Evolutionary conservation across 305 asterid species (phyloP).

Genomic region (Fraxinus angustifolia): DNA sequence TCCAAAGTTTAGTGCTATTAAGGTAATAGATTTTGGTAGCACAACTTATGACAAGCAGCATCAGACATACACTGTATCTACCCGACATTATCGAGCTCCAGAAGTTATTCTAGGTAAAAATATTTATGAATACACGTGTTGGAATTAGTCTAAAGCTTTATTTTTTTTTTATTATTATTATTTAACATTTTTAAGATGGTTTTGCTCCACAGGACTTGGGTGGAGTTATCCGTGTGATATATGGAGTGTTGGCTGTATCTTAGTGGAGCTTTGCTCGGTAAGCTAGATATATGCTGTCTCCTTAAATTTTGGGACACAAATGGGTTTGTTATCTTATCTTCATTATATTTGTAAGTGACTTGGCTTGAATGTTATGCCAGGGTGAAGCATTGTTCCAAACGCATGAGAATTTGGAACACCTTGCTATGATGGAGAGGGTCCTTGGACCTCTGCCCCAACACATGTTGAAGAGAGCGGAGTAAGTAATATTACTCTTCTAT

Average conservation of each 20-base stretch:
- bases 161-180: not conserved
- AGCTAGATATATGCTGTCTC: not conserved
- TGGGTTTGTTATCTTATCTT: not conserved
- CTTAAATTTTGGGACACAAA: not conserved
- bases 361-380: conserved; percentile 23
- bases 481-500: conserved; percentile 18
- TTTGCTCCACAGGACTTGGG: conserved; percentile 56
- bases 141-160: not conserved
- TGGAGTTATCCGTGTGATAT: conserved; percentile 86
- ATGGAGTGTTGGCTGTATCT: conserved; percentile 90
- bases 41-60: conserved; percentile 59
- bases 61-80: conserved; percentile 71
- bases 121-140: not conserved
- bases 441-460: conserved; percentile 73
- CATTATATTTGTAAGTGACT: not conserved
- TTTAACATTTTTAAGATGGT: not conserved
- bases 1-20: conserved; percentile 82
- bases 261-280: conserved; percentile 90
- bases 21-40: conserved; percentile 94
- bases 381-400: conserved; percentile 90
- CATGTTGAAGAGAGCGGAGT: conserved; percentile 75
- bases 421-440: conserved; percentile 92
- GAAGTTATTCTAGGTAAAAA: conserved; percentile 74
- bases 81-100: conserved; percentile 95
- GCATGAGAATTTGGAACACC: conserved; percentile 87